These are phyloP conservation scores for Taphrina flavorubra DNA, from an alignment of 1,139 yeast genomes.

Conservation along the genomic window DNA sequence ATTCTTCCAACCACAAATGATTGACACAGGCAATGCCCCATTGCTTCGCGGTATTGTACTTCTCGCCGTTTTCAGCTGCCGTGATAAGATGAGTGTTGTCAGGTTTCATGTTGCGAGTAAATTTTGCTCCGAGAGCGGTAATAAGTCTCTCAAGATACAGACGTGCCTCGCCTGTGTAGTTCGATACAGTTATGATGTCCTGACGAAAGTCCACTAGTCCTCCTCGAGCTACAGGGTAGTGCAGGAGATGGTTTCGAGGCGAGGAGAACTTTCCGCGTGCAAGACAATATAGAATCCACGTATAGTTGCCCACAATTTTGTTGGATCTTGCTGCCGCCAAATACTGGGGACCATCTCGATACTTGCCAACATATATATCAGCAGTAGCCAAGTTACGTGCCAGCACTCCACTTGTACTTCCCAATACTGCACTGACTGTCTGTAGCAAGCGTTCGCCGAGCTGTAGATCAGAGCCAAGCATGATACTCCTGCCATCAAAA, in stretches of 20 bases:
- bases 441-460: constrained; percentile 51
- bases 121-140: constrained; percentile 72
- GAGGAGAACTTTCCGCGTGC: constrained; percentile 62
- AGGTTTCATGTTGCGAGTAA: constrained; percentile 70
- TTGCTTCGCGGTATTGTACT: constrained; percentile 70
- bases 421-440: constrained; percentile 52
- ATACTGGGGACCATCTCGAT: constrained; percentile 65
- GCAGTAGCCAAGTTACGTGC: constrained; percentile 52
- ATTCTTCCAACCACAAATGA: constrained; percentile 90
- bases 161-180: constrained; percentile 85
- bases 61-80: constrained; percentile 68
- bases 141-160: constrained; percentile 70
- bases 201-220: constrained; percentile 62
- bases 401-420: constrained; percentile 55
- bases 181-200: constrained; percentile 69
- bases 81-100: constrained; percentile 76
- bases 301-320: constrained; percentile 65
- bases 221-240: constrained; percentile 68
- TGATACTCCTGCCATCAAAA: constrained; percentile 50
- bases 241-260: constrained; percentile 66
- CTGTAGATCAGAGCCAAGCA: constrained; percentile 51
- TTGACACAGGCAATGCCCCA: constrained; percentile 72
- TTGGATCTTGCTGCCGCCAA: constrained; percentile 50
- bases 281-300: constrained; percentile 75
- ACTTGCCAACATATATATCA: constrained; percentile 71